Conservation (phyloP, 129 eudicot genomes). For the Flaveria trinervia region DNA sequence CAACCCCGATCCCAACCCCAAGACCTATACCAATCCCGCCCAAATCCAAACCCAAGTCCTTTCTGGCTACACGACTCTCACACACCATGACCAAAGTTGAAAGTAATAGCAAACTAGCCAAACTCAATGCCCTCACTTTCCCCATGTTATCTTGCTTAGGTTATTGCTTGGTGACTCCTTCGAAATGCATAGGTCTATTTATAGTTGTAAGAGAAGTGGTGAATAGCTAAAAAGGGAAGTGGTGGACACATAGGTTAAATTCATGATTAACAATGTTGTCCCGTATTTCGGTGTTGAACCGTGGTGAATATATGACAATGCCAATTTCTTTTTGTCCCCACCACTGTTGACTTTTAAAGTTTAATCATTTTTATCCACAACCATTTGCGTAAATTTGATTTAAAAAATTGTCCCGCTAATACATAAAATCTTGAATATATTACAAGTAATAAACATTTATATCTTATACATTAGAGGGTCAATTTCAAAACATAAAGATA, state of each 20-base stretch:
- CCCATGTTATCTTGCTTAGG: constrained; percentile 22
- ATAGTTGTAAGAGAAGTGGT: constrained; percentile 39
- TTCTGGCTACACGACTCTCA: constrained; percentile 66
- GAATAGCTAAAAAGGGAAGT: constrained; percentile 16
- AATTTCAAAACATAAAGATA: neutral
- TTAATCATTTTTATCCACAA: constrained; percentile 7
- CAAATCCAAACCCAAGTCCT: constrained; percentile 60
- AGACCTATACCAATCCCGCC: constrained; percentile 57
- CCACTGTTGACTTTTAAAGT: constrained; percentile 24
- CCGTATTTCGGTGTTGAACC: constrained; percentile 26
- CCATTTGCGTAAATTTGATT: neutral
- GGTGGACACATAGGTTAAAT: constrained; percentile 15
- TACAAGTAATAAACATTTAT: neutral
- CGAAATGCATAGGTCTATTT: constrained; percentile 36
- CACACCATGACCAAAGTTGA: constrained; percentile 39
- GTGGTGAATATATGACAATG: constrained; percentile 20
- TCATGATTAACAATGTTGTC: constrained; percentile 11
- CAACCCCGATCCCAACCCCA: constrained; percentile 54
- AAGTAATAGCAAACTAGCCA: constrained; percentile 37
- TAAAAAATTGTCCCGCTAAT: neutral
- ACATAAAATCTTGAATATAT: neutral
- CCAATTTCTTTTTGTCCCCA: constrained; percentile 25
- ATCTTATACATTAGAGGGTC: neutral
- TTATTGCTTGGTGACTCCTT: constrained; percentile 25
- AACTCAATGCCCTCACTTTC: constrained; percentile 26